Conservation (phyloP, 352 stramenopile species). For the Phytophthora parvispora region DNA sequence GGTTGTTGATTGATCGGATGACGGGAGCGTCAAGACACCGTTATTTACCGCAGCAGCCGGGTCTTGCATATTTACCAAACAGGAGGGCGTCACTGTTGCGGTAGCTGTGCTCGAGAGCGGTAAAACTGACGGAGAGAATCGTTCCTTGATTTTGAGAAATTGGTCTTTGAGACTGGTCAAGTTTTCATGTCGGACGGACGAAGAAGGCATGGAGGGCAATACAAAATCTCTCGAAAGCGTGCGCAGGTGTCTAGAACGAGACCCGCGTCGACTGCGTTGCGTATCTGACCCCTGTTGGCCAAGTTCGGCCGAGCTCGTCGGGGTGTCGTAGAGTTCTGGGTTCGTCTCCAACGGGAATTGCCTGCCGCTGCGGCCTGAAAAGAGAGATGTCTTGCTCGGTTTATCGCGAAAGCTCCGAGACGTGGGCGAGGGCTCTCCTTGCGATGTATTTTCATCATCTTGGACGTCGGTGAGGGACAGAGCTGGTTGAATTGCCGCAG, state of each 20-base stretch:
- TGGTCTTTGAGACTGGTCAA: slow-evolving; percentile 84
- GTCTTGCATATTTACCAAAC: slow-evolving; percentile 3
- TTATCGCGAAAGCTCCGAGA: slow-evolving; percentile 32
- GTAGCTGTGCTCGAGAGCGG: slow-evolving; percentile 17
- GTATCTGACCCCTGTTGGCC: slow-evolving; percentile 22
- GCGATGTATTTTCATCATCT: slow-evolving; percentile 25
- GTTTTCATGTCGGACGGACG: slow-evolving; percentile 62
- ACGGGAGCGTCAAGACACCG: neutral
- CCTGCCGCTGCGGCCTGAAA: slow-evolving; percentile 4
- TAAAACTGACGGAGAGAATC: slow-evolving; percentile 61
- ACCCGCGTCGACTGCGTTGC: slow-evolving; percentile 38
- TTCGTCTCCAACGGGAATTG: slow-evolving; percentile 15
- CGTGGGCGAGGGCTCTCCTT: slow-evolving; percentile 40
- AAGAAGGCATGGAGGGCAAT: slow-evolving; percentile 50
- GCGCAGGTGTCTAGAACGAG: slow-evolving; percentile 31
- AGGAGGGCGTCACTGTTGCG: slow-evolving; percentile 21
- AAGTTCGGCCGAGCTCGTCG: slow-evolving; percentile 1
- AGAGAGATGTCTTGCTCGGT: slow-evolving; percentile 10
- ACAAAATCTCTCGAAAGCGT: slow-evolving; percentile 71
- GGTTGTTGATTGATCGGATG: neutral
- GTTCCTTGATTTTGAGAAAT: slow-evolving; percentile 85
- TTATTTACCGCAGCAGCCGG: slow-evolving; percentile 3
- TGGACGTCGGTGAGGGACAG: slow-evolving; percentile 24
- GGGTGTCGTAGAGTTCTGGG: slow-evolving; percentile 14
- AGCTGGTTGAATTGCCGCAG: slow-evolving; percentile 14